These are phyloP conservation scores for Pulveroboletus sp. DNA, from an alignment of 1,284 basidiomycete species.

Conservation along the genomic window DNA sequence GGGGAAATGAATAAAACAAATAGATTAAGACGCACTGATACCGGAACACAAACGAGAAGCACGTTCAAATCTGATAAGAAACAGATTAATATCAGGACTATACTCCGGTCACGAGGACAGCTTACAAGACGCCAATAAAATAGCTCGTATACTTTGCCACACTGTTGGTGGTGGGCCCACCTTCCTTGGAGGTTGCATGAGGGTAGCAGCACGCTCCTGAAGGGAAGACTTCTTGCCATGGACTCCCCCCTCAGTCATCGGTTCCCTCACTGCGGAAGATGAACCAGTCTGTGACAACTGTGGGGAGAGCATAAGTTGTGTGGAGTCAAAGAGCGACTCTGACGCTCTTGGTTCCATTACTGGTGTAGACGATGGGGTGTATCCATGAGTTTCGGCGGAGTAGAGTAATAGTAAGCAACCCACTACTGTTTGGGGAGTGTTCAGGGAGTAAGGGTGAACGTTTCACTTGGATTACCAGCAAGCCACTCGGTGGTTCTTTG, in stretches of 20 bases:
- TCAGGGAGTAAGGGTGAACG: too few relatives aligned
- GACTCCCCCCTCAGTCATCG: background rate
- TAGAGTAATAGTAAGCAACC: background rate
- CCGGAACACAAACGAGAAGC: conserved; percentile 61
- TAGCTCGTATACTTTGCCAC: conserved; percentile 45
- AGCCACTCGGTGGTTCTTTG: background rate
- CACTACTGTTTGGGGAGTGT: background rate
- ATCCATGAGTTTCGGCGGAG: conserved; percentile 5
- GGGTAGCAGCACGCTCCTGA: conserved; percentile 20
- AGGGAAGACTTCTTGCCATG: conserved; percentile 10
- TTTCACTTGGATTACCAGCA: background rate
- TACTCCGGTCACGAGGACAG: background rate
- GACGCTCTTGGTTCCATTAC: conserved; percentile 4
- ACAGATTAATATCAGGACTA: background rate
- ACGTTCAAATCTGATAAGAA: conserved; percentile 56
- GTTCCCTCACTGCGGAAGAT: conserved; percentile 5
- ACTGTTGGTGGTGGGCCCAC: conserved; percentile 45
- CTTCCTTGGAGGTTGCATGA: conserved; percentile 36
- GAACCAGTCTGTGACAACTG: background rate
- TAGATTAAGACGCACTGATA: conserved; percentile 53
- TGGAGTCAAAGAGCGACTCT: background rate
- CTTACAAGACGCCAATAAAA: conserved; percentile 54
- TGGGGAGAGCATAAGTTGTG: conserved; percentile 2
- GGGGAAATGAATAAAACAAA: background rate
- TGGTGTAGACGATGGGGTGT: conserved; percentile 5